These are phyloP conservation scores for Xenoacremonium recifei DNA, from an alignment of 2,329 filamentous ascomycete species.

Conservation along the genomic window DNA sequence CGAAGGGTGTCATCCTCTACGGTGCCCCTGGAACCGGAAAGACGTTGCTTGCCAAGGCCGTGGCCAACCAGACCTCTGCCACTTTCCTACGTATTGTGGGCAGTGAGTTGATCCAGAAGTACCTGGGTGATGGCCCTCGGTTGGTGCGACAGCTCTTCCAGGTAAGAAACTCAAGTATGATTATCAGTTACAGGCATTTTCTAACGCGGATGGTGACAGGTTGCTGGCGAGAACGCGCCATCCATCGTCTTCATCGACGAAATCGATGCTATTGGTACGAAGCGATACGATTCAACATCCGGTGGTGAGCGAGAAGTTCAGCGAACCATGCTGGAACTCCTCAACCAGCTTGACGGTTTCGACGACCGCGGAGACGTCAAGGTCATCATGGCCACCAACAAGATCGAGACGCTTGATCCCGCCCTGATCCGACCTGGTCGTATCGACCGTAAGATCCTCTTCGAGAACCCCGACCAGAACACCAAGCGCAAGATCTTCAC, in stretches of 20 bases:
- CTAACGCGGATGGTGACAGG: constrained; percentile 48
- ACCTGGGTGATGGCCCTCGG: constrained; percentile 91
- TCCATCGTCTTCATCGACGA: constrained; percentile 99
- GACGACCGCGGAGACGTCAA: constrained; percentile 98
- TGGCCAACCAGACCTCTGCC: constrained; percentile 97
- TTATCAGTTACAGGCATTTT: not conserved
- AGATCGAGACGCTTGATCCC: constrained; percentile 96
- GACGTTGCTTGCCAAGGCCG: constrained; percentile 91
- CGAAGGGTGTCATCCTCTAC: constrained; percentile 98
- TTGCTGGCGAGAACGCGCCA: constrained; percentile 92
- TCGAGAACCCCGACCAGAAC: constrained; percentile 72
- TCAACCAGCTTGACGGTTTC: constrained; percentile 98
- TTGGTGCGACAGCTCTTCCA: constrained; percentile 95
- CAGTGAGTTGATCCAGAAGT: constrained; percentile 97
- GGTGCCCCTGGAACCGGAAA: constrained; percentile 97
- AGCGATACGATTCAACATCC: constrained; percentile 96
- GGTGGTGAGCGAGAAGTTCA: constrained; percentile 97
- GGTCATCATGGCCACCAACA: constrained; percentile 99
- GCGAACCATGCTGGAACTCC: constrained; percentile 95
- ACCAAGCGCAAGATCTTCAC: constrained; percentile 98
- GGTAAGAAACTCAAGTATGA: constrained; percentile 38
- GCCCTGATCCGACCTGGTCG: constrained; percentile 94
- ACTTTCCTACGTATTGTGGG: constrained; percentile 97
- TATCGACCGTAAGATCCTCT: constrained; percentile 95
- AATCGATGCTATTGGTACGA: constrained; percentile 98